A percentile compares a stretch with the other conserved stretches of the same genome.
Evolutionary conservation across 192 early-diverging fungal species (phyloP).

Genomic region (Linnemannia elongata): DNA sequence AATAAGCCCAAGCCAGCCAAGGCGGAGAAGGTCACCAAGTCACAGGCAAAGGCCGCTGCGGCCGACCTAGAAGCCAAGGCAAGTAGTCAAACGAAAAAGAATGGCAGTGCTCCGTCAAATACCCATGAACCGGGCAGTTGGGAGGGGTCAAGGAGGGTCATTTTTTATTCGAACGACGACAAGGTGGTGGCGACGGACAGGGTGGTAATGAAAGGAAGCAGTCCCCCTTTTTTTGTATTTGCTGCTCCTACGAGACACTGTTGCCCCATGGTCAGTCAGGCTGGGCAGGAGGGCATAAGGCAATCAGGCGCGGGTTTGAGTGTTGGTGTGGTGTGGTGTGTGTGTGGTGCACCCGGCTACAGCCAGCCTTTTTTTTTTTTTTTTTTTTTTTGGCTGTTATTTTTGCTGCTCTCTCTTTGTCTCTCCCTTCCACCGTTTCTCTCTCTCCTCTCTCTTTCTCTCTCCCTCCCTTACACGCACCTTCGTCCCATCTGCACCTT

Average conservation of each 20-base stretch:
- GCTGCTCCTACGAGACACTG: too few relatives aligned
- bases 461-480: background rate
- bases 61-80: slow-evolving; percentile 14
- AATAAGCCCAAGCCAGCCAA: background rate
- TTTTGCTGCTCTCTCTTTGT: slow-evolving; percentile 5
- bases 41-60: background rate
- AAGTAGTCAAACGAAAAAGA: background rate
- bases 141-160: slow-evolving; percentile 6
- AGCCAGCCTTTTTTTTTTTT: background rate
- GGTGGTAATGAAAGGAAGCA: background rate
- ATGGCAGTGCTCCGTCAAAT: background rate
- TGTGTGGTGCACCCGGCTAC: background rate
- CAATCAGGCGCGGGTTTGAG: background rate
- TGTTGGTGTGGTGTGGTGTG: background rate
- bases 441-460: background rate
- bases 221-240: background rate
- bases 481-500: background rate
- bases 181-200: background rate
- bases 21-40: background rate
- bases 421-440: background rate
- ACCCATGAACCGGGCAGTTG: background rate
- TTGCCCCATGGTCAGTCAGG: too few relatives aligned
- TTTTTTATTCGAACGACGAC: background rate
- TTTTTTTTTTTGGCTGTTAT: background rate
- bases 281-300: too few relatives aligned